Evolutionary conservation across 495 filamentous ascomycete genomes (phyloP), one percentile per base, ranked within the genome.

Genomic region (Monascus purpureus): DNA sequence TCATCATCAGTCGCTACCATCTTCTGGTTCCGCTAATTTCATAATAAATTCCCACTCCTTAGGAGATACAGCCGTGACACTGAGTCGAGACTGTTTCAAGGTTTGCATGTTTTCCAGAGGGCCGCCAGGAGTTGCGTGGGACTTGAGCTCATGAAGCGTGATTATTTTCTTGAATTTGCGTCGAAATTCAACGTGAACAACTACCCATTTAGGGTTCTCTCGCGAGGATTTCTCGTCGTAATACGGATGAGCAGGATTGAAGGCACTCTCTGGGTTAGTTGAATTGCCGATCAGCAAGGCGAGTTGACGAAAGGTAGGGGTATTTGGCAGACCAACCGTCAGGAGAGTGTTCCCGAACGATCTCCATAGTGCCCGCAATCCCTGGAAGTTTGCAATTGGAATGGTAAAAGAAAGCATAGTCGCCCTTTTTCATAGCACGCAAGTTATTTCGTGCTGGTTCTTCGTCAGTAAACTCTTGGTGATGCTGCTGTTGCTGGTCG

Each of bases 321-420:
- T 24, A 23, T 13, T 20, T 20, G 11, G 27, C 25, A 27, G n/a
- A 55, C 68, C 48, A 65, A 84, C 82, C 61, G 46, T 97, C 90
- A 5, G 73, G 61, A 1, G 77, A 73, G 42, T 83, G 75, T 53
- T 92, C 84, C 38, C 72, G 56, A 2, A 92, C 84, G 47, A 97
- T 79, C 53, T 93, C 81, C 82, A 95, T 92, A 6, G 79, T 72
- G n/a, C 90, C 90, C 3, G 77, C 86, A 31, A 97, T 81, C 2
- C 84, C 88, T 0, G 90, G 87, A 18, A 75, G 68, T 54, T 90
- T 93, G 60, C 80, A 86, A 47, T 86, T 92, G n/a, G 80, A 88
- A 59, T 94, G 88, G 50, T 97, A 97, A 62, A 97, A 95, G 59
- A 97, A 94, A 22, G 85, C 87, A 26, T 81, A 61, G 40, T 97